These are phyloP conservation scores for Trichoderma semiorbis DNA, from an alignment of 2,329 filamentous ascomycete genomes.

Conservation along the genomic window DNA sequence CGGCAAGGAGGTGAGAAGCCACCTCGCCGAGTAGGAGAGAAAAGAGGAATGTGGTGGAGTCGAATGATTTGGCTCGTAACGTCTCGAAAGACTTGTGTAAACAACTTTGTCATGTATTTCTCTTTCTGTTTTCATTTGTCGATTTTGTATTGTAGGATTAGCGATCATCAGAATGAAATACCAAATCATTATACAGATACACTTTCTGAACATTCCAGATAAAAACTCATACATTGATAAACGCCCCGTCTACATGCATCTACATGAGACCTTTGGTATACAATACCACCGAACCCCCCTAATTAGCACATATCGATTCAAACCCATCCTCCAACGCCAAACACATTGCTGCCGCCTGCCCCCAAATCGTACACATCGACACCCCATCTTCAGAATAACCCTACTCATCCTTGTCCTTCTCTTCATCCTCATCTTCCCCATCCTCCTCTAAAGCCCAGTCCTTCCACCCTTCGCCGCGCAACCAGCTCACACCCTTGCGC, in stretches of 20 bases:
- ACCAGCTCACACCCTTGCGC: constrained; percentile 69
- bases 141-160: neutral
- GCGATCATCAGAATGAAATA: neutral
- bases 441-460: constrained; percentile 61
- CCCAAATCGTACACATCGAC: neutral
- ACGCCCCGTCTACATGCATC: neutral
- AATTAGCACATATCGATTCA: neutral
- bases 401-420: constrained; percentile 27
- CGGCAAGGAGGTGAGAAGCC: constrained; percentile 29
- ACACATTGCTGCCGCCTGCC: neutral
- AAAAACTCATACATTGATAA: neutral
- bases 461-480: constrained; percentile 71
- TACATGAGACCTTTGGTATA: neutral
- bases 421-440: constrained; percentile 40
- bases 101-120: neutral
- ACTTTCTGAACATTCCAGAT: no score
- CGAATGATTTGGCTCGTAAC: neutral
- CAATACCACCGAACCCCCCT: neutral
- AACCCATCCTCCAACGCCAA: neutral
- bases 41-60: constrained; percentile 21
- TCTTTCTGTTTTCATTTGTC: neutral
- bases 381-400: neutral
- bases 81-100: neutral
- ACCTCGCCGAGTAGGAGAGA: constrained; percentile 19
- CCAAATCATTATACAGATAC: neutral